Conservation (phyloP, 352 stramenopile genomes). For the Globisporangium acanthophoron region DNA sequence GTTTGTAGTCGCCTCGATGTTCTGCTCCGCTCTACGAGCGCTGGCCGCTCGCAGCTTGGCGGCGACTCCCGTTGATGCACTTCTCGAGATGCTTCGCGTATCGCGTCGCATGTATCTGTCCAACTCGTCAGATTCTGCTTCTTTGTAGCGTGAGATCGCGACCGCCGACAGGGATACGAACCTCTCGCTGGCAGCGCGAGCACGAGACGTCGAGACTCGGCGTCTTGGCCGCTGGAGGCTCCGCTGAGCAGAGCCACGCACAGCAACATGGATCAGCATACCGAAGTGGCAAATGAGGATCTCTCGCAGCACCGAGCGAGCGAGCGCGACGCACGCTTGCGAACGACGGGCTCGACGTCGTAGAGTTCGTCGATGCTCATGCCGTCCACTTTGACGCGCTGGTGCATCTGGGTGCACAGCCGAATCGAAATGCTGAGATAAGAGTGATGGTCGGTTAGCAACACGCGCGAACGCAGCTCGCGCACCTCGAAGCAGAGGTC, state of each 20-base stretch:
- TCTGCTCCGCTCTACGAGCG: not conserved
- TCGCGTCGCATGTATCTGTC: conserved; percentile 56
- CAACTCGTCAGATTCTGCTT: too few relatives aligned
- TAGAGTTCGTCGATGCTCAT: conserved; percentile 71
- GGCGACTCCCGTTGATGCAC: conserved; percentile 51
- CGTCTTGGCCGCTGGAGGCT: conserved; percentile 26
- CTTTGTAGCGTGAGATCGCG: not conserved
- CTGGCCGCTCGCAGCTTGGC: conserved; percentile 21
- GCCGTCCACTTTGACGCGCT: conserved; percentile 46
- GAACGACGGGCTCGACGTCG: conserved; percentile 55
- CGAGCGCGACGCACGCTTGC: conserved; percentile 5
- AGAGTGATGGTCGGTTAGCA: not conserved
- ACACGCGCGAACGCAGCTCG: not conserved
- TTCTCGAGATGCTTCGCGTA: conserved; percentile 75
- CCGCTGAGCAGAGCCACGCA: conserved; percentile 3
- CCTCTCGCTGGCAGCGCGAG: conserved; percentile 59
- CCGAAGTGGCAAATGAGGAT: too few relatives aligned
- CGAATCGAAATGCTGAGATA: not conserved
- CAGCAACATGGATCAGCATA: not conserved
- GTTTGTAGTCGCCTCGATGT: not conserved
- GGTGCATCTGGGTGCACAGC: conserved; percentile 38
- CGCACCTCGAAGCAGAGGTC: conserved; percentile 68
- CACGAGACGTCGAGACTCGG: conserved; percentile 62
- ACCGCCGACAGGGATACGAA: conserved; percentile 1
- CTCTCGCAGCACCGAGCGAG: not conserved